Evolutionary conservation across 108 stramenopile genomes (phyloP).

Genomic region (Skeletonema tropicum): DNA sequence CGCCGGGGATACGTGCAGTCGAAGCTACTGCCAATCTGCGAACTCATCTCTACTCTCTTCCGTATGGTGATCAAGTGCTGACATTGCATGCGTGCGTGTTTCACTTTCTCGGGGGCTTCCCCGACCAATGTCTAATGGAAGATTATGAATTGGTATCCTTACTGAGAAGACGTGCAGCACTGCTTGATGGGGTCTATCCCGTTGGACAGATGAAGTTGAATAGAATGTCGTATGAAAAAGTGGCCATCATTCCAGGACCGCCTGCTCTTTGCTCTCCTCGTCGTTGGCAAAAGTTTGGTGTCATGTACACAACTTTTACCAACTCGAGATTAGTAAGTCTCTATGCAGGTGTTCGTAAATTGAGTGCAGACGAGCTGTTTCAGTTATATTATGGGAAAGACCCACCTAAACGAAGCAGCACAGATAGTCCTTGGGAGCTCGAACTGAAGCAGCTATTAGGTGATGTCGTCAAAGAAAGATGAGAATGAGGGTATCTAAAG

Average conservation of each 20-base stretch:
- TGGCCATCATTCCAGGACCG: slow-evolving; percentile 55
- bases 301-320: slow-evolving; percentile 59
- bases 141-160: slow-evolving; percentile 84
- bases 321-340: slow-evolving; percentile 57
- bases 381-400: slow-evolving; percentile 43
- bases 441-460: slow-evolving; percentile 8
- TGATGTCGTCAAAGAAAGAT: neutral
- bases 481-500: neutral
- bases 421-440: slow-evolving; percentile 20
- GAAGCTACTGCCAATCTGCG: slow-evolving; percentile 67
- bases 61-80: slow-evolving; percentile 87
- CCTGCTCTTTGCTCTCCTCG: slow-evolving; percentile 74
- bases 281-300: slow-evolving; percentile 85
- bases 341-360: slow-evolving; percentile 35
- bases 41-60: slow-evolving; percentile 64
- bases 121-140: slow-evolving; percentile 88
- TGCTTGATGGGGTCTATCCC: slow-evolving; percentile 13
- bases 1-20: slow-evolving; percentile 65
- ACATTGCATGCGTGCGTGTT: slow-evolving; percentile 75
- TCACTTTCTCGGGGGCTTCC: slow-evolving; percentile 80
- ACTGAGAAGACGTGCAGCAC: slow-evolving; percentile 60
- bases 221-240: slow-evolving; percentile 20
- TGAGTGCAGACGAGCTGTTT: slow-evolving; percentile 55
- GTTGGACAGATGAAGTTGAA: slow-evolving; percentile 7
- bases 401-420: slow-evolving; percentile 16